Percentiles rank a stretch among this genome's conserved stretches.
Evolutionary conservation across 2,329 filamentous ascomycete species (phyloP).

Genomic region (Lachnellula cervina): DNA sequence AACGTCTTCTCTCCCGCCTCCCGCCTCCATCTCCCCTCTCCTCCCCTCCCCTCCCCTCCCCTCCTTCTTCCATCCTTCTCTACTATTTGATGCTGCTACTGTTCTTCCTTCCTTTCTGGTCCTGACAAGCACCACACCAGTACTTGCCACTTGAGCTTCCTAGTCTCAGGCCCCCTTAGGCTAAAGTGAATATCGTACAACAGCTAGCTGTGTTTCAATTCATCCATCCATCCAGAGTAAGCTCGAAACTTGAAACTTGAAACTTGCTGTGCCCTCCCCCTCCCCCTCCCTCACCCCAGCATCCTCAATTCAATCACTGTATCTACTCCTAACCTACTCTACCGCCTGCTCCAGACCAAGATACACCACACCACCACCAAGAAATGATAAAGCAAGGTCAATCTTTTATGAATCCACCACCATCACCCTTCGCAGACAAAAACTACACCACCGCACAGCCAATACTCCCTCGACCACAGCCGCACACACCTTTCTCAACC

Average conservation of each 20-base stretch:
- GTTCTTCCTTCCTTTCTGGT: background rate
- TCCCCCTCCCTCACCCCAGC: conserved; percentile 18
- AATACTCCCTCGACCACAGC: background rate
- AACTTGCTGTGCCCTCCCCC: conserved; percentile 11
- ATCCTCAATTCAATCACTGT: background rate
- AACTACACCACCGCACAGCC: background rate
- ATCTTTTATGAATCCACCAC: conserved; percentile 5
- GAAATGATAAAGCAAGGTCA: conserved; percentile 14
- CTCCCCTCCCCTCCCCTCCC: background rate
- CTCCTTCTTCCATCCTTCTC: background rate
- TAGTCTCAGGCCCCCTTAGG: background rate
- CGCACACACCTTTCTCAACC: background rate
- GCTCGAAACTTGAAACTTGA: conserved; percentile 14
- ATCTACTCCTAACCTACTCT: background rate
- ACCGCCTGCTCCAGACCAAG: background rate
- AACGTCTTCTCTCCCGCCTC: background rate
- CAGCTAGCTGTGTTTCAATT: conserved; percentile 5
- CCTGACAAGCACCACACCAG: background rate
- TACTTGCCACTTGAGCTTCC: background rate
- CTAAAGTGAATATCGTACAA: conserved; percentile 5
- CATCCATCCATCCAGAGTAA: conserved; percentile 18
- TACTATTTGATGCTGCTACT: background rate
- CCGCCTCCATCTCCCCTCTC: background rate
- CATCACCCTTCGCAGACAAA: conserved; percentile 2
- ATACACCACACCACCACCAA: background rate